Evolutionary conservation across 2,329 filamentous ascomycete genomes (phyloP).

Genomic region (Colletotrichum tabaci): DNA sequence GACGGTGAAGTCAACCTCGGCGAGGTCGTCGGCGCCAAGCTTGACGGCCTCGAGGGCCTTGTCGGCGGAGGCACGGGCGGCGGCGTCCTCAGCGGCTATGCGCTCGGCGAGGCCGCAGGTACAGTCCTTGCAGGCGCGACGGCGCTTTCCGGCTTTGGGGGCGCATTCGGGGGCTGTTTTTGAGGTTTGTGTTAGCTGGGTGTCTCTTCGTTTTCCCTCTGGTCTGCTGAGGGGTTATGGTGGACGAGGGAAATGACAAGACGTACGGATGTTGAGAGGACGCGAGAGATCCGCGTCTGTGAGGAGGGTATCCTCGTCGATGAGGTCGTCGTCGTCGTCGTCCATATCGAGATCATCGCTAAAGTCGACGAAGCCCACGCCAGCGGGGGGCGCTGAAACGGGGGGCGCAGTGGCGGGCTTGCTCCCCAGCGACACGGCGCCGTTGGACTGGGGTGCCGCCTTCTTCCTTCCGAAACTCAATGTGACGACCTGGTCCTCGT

Average conservation of each 20-base stretch:
- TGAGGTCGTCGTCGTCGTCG: conserved; percentile 86
- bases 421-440: conserved; percentile 51
- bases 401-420: conserved; percentile 60
- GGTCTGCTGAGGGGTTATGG: conserved; percentile 13
- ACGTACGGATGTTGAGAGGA: conserved; percentile 86
- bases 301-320: conserved; percentile 91
- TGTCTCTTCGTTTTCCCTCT: background rate
- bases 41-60: conserved; percentile 78
- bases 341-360: conserved; percentile 68
- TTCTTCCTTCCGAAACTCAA: conserved; percentile 59
- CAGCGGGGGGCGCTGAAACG: conserved; percentile 59
- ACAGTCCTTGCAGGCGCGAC: conserved; percentile 86
- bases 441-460: conserved; percentile 46
- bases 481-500: conserved; percentile 70
- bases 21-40: conserved; percentile 82
- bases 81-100: conserved; percentile 69
- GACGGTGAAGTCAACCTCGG: conserved; percentile 97
- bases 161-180: conserved; percentile 82
- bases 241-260: background rate
- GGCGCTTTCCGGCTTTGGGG: conserved; percentile 88
- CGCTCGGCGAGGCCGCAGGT: conserved; percentile 92
- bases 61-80: conserved; percentile 72
- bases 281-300: conserved; percentile 86
- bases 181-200: conserved; percentile 45
- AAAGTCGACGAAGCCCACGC: conserved; percentile 79